A percentile compares a stretch with the other conserved stretches of the same genome.
phyloP scores from a whole-genome alignment of 1,284 basidiomycete species.

The Moesziomyces sp. region DNA sequence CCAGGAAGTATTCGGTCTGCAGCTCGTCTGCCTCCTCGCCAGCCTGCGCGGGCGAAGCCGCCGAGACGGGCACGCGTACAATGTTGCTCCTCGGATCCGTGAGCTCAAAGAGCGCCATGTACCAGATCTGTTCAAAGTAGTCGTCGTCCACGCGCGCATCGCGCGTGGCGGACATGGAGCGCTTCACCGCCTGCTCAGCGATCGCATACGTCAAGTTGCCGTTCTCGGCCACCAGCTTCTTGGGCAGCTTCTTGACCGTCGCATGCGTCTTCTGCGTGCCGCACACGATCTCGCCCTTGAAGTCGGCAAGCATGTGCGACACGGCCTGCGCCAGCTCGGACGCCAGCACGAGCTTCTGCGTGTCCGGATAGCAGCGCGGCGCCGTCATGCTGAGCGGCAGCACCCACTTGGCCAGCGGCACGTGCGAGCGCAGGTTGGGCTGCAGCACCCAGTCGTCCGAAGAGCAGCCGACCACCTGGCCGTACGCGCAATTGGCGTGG shows the following conservation, averaged over 20 bases:
- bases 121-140: slow-evolving; percentile 59
- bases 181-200: slow-evolving; percentile 26
- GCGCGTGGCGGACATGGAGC: slow-evolving; percentile 37
- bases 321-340: slow-evolving; percentile 52
- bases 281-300: slow-evolving; percentile 61
- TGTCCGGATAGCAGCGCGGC: slow-evolving; percentile 58
- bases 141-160: slow-evolving; percentile 37
- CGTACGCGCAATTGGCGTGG: slow-evolving; percentile 51
- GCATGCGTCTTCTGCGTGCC: slow-evolving; percentile 40
- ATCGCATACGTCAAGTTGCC: slow-evolving; percentile 42
- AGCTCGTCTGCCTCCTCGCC: slow-evolving; percentile 3
- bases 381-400: slow-evolving; percentile 46
- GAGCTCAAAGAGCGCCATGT: slow-evolving; percentile 59
- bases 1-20: slow-evolving; percentile 22
- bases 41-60: background rate
- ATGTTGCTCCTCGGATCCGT: slow-evolving; percentile 40
- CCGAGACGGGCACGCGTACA: slow-evolving; percentile 25
- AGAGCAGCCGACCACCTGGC: slow-evolving; percentile 45
- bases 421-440: slow-evolving; percentile 29
- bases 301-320: slow-evolving; percentile 48
- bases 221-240: slow-evolving; percentile 15
- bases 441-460: slow-evolving; percentile 57
- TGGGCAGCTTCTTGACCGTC: slow-evolving; percentile 23
- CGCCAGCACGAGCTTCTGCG: slow-evolving; percentile 62
- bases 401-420: slow-evolving; percentile 41